Evolutionary conservation across 768 basidiomycete genomes (phyloP).

Genomic region (Tricholoma furcatifolium): DNA sequence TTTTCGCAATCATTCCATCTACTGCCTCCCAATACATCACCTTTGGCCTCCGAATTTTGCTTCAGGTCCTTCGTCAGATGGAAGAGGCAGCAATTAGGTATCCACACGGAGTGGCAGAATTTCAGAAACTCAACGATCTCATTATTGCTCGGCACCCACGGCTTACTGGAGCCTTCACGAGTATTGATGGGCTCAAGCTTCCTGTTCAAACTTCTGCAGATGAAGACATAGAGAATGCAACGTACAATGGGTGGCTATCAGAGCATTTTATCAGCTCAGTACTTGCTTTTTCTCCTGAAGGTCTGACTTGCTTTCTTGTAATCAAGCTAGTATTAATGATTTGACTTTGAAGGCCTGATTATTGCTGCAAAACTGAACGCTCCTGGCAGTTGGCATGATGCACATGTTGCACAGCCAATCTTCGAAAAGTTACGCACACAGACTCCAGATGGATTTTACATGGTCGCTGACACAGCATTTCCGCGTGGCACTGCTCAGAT

Average conservation of each 20-base stretch:
- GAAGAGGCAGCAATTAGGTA: constrained; percentile 27
- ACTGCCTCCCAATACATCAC: constrained; percentile 34
- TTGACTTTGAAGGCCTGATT: constrained; percentile 11
- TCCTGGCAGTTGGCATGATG: constrained; percentile 41
- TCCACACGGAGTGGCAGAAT: constrained; percentile 24
- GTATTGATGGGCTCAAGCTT: constrained; percentile 41
- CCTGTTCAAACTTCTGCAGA: constrained; percentile 34
- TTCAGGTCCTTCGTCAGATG: constrained; percentile 25
- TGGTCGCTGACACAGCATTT: constrained; percentile 41
- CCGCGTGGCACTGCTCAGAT: constrained; percentile 24
- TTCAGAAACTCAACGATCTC: constrained; percentile 22
- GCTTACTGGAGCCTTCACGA: constrained; percentile 37
- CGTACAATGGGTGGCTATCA: constrained; percentile 43
- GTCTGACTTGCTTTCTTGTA: constrained; percentile 16
- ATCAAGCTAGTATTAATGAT: background rate
- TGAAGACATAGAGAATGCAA: constrained; percentile 42
- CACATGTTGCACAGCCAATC: constrained; percentile 30
- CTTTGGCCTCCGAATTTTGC: constrained; percentile 31
- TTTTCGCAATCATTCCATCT: constrained; percentile 40
- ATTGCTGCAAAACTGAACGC: constrained; percentile 12
- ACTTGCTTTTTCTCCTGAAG: constrained; percentile 32
- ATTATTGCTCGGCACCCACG: constrained; percentile 28
- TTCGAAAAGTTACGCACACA: constrained; percentile 25
- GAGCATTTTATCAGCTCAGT: constrained; percentile 40
- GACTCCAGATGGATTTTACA: constrained; percentile 33